phyloP scores from a whole-genome alignment of 306 rosid genomes.

The Calophaca sinica region DNA sequence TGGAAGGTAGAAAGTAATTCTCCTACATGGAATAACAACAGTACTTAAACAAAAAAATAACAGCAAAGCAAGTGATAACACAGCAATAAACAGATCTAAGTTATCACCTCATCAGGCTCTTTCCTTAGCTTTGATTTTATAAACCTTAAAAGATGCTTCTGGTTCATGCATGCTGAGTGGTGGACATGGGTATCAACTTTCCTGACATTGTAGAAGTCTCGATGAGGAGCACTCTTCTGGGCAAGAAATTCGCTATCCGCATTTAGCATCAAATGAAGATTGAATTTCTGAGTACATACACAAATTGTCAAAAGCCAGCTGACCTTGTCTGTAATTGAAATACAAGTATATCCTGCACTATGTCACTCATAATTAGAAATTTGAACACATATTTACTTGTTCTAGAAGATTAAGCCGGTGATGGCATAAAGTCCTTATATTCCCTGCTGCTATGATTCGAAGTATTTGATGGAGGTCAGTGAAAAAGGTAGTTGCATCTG shows the following conservation, averaged over 20 bases:
- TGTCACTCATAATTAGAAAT: slow-evolving; percentile 35
- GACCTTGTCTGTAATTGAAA: slow-evolving; percentile 12
- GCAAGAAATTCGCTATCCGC: slow-evolving; percentile 94
- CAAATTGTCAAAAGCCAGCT: slow-evolving; percentile 47
- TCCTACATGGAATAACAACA: too few species aligned
- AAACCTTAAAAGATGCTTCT: slow-evolving; percentile 91
- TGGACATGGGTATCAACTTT: slow-evolving; percentile 98
- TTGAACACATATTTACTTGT: slow-evolving; percentile 63
- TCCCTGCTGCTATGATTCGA: slow-evolving; percentile 91
- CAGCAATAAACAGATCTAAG: too few species aligned
- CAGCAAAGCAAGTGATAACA: too few species aligned
- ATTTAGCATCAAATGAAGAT: slow-evolving; percentile 96
- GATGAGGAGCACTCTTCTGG: slow-evolving; percentile 97
- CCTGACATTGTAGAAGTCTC: slow-evolving; percentile 94
- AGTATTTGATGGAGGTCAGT: slow-evolving; percentile 94
- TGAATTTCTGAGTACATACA: slow-evolving; percentile 76
- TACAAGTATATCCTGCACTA: slow-evolving; percentile 32
- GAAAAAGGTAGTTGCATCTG: slow-evolving; percentile 94
- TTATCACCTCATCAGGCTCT: slow-evolving; percentile 94
- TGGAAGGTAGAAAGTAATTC: too few species aligned
- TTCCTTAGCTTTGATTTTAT: slow-evolving; percentile 95
- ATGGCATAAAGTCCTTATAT: slow-evolving; percentile 92
- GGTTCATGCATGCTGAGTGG: slow-evolving; percentile 99
- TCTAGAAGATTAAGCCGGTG: slow-evolving; percentile 95
- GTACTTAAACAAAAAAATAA: too few species aligned